Evolutionary conservation across 2,329 filamentous ascomycete genomes (phyloP).

Genomic region (Fusarium concolor): DNA sequence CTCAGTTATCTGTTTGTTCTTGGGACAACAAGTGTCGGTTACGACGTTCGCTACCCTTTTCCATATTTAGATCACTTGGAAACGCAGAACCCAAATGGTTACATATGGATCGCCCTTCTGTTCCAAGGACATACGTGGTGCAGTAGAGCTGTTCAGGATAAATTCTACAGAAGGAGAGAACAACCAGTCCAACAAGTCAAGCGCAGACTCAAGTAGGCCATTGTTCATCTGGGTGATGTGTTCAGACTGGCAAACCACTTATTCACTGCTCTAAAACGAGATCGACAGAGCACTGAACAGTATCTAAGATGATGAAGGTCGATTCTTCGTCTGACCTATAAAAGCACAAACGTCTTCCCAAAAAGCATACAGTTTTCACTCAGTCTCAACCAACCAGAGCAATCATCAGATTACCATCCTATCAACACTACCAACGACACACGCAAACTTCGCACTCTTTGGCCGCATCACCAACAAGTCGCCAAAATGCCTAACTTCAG

Average conservation of each 20-base stretch:
- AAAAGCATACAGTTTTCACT: not conserved
- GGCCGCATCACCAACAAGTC: not conserved
- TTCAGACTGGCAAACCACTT: not conserved
- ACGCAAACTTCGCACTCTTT: not conserved
- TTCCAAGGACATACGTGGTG: no score
- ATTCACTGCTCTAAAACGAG: not conserved
- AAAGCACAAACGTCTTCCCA: not conserved
- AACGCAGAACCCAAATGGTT: not conserved
- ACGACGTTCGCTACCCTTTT: not conserved
- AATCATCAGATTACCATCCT: not conserved
- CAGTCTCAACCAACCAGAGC: not conserved
- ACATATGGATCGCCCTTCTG: not conserved
- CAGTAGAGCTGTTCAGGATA: no score
- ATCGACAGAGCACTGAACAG: not conserved
- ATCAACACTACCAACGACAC: not conserved
- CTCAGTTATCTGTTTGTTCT: not conserved
- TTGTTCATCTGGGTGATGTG: not conserved
- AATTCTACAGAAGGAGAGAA: rapidly evolving
- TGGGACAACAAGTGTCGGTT: not conserved
- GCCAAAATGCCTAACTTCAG: conserved; percentile 35
- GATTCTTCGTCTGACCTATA: not conserved
- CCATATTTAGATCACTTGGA: not conserved
- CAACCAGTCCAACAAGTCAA: not conserved
- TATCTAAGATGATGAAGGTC: no score
- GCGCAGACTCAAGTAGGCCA: not conserved